Evolutionary conservation across 2,329 filamentous ascomycete species (phyloP).

Genomic region (Aspergillus clavatus): DNA sequence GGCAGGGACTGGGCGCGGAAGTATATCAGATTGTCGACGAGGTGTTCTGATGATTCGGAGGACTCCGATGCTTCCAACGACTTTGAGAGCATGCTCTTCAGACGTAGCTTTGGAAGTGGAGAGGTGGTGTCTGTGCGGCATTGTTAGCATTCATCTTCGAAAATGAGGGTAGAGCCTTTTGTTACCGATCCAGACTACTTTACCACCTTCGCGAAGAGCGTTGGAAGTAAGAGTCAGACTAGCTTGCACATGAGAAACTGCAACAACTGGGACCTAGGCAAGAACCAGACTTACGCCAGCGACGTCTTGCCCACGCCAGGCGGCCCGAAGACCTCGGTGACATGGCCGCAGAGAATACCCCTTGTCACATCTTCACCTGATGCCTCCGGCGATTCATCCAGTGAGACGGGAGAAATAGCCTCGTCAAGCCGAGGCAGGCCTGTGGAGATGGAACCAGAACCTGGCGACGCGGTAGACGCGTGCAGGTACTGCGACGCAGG

Average conservation of each 20-base stretch:
- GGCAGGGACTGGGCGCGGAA: conserved; percentile 56
- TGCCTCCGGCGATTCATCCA: conserved; percentile 14
- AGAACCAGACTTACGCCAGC: conserved; percentile 58
- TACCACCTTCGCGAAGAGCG: conserved; percentile 55
- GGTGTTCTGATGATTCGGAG: conserved; percentile 19
- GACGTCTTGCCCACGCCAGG: conserved; percentile 81
- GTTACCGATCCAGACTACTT: conserved; percentile 79
- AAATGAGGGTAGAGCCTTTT: conserved; percentile 24
- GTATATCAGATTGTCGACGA: conserved; percentile 58
- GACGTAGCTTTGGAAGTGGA: conserved; percentile 45
- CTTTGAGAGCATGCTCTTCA: conserved; percentile 44
- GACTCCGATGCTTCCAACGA: conserved; percentile 5
- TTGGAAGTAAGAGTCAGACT: conserved; percentile 60
- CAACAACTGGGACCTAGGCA: background rate
- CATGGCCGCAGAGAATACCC: conserved; percentile 68
- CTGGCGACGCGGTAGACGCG: conserved; percentile 18
- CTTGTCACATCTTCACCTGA: conserved; percentile 26
- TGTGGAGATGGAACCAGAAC: conserved; percentile 31
- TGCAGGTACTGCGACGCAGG: conserved; percentile 36
- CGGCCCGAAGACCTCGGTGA: conserved; percentile 85
- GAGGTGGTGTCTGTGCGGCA: conserved; percentile 47
- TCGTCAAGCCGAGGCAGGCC: conserved; percentile 48
- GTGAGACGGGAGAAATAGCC: conserved; percentile 14
- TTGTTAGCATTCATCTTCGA: conserved; percentile 5
- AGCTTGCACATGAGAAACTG: conserved; percentile 45